A percentile compares a stretch with the other conserved stretches of the same genome.
These are phyloP conservation scores for Marasmius tenuissimus DNA, from an alignment of 1,284 basidiomycete species.

Conservation along the genomic window DNA sequence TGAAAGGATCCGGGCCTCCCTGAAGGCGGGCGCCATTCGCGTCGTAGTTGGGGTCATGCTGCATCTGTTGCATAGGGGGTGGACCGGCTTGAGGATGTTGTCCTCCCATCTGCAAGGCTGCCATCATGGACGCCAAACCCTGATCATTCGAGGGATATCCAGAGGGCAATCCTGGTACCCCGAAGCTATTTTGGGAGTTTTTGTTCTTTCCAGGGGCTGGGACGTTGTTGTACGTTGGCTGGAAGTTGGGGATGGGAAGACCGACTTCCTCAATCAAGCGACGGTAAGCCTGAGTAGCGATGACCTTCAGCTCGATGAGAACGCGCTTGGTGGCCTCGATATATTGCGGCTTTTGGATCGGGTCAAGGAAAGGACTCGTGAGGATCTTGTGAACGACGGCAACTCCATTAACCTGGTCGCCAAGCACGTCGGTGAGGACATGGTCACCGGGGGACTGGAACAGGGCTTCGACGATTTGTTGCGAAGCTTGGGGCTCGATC, in stretches of 20 bases:
- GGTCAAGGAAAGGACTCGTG: conserved; percentile 81
- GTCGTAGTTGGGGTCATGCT: conserved; percentile 65
- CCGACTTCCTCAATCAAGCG: conserved; percentile 93
- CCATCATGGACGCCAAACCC: conserved; percentile 85
- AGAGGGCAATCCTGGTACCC: conserved; percentile 70
- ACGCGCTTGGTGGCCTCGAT: conserved; percentile 88
- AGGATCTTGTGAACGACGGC: conserved; percentile 93
- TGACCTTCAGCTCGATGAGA: conserved; percentile 84
- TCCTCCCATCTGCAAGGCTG: conserved; percentile 81
- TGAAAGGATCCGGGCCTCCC: conserved; percentile 67
- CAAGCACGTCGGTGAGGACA: conserved; percentile 89
- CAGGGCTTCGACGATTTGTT: conserved; percentile 79
- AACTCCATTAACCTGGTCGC: conserved; percentile 94
- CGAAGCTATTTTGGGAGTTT: conserved; percentile 56
- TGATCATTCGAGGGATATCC: conserved; percentile 81
- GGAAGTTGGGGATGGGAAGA: conserved; percentile 83
- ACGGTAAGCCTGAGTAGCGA: conserved; percentile 90
- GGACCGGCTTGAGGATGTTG: conserved; percentile 81
- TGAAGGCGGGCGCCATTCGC: conserved; percentile 40
- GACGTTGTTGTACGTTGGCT: conserved; percentile 71
- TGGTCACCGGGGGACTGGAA: conserved; percentile 86
- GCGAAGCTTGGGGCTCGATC: conserved; percentile 82
- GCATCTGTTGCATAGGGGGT: conserved; percentile 67
- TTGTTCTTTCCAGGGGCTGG: conserved; percentile 67
- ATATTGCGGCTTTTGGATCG: conserved; percentile 65